phyloP scores from a whole-genome alignment of 1,139 yeast species.

The Diutina pseudorugosa region DNA sequence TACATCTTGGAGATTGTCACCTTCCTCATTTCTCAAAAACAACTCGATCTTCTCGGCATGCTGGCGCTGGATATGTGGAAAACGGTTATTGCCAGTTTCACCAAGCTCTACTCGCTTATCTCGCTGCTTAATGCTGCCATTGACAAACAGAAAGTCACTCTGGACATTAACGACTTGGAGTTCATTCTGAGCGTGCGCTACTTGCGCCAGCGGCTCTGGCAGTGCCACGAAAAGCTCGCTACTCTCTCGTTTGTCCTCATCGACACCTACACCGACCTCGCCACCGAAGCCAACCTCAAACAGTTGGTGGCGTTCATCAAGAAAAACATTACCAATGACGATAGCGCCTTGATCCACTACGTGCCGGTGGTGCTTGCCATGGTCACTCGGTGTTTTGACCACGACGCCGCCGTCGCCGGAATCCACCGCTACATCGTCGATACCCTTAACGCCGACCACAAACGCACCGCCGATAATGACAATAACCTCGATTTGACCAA shows the following conservation, averaged over 20 bases:
- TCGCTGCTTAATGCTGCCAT: constrained; percentile 47
- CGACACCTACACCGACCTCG: constrained; percentile 27
- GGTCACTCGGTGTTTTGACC: constrained; percentile 17
- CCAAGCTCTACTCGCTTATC: constrained; percentile 42
- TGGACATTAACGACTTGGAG: constrained; percentile 25
- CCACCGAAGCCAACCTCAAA: constrained; percentile 6
- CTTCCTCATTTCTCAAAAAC: constrained; percentile 31
- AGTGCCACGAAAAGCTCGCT: constrained; percentile 63
- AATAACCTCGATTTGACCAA: constrained; percentile 32
- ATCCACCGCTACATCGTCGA: constrained; percentile 17
- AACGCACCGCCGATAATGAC: constrained; percentile 9
- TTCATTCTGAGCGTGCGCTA: constrained; percentile 45
- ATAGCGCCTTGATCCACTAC: constrained; percentile 49
- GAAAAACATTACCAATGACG: constrained; percentile 41
- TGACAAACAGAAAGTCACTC: constrained; percentile 46
- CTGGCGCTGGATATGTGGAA: constrained; percentile 16
- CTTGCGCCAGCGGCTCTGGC: constrained; percentile 49
- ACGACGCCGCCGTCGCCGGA: constrained; percentile 15
- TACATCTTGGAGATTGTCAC: constrained; percentile 62
- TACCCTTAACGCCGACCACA: constrained; percentile 12
- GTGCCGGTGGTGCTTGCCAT: constrained; percentile 48
- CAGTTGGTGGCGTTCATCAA: constrained; percentile 11
- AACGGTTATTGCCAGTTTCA: constrained; percentile 41
- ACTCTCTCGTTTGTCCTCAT: constrained; percentile 45
- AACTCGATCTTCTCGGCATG: constrained; percentile 14